Percentiles rank a stretch among this genome's conserved stretches.
Evolutionary conservation across 2,329 filamentous ascomycete species (phyloP).

Genomic region (Colletotrichum melonis): DNA sequence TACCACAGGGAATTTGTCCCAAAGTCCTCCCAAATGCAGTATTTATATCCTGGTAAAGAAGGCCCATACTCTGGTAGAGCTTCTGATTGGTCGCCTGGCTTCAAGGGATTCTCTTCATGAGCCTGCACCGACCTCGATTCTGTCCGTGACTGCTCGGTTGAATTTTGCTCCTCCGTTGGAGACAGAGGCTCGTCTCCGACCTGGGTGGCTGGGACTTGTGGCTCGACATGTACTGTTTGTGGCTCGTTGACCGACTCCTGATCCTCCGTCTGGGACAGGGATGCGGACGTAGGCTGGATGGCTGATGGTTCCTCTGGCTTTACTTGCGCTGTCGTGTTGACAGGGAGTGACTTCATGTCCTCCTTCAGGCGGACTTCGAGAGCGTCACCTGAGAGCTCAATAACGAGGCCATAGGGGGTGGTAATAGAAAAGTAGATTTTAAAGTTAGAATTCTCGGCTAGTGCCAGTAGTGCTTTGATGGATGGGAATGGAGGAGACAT

Average conservation of each 20-base stretch:
- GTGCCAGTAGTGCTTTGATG: neutral
- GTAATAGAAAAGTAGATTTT: rapidly evolving
- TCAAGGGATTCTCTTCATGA: neutral
- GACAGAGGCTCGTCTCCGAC: neutral
- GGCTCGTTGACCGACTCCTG: no score
- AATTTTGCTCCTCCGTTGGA: neutral
- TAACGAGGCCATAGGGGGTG: neutral
- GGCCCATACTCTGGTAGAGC: neutral
- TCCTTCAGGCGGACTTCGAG: neutral
- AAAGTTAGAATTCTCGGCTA: no score
- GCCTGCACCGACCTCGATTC: neutral
- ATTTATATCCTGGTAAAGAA: neutral
- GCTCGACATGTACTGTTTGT: neutral
- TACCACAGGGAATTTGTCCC: neutral
- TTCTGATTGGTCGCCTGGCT: neutral
- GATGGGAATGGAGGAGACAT: neutral
- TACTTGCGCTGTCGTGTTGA: no score
- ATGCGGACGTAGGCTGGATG: no score
- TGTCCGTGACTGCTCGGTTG: neutral
- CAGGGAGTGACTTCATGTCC: neutral
- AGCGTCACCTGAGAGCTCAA: neutral
- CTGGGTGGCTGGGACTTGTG: neutral
- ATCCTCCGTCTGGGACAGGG: no score
- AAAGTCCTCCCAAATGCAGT: neutral
- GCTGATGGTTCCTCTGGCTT: no score